These are phyloP conservation scores for Salix koriyanagi DNA, from an alignment of 345 rosid genomes.

Conservation along the genomic window DNA sequence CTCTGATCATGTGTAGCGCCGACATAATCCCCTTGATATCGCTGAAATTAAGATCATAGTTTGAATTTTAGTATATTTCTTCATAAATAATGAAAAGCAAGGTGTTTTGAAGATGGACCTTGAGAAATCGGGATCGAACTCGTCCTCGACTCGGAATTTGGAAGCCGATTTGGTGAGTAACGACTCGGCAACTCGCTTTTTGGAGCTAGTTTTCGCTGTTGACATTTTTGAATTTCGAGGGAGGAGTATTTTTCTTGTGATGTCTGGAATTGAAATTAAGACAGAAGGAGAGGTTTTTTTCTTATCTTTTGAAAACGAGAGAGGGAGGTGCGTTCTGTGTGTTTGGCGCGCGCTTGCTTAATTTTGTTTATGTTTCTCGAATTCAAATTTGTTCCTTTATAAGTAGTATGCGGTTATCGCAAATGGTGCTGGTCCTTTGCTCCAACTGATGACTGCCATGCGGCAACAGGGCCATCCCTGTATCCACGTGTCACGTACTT, in stretches of 20 bases:
- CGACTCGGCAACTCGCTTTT: conserved; percentile 39
- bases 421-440: too few relatives aligned
- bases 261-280: neutral
- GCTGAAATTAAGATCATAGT: conserved; percentile 35
- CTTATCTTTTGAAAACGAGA: neutral
- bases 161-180: conserved; percentile 35
- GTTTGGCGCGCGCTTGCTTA: neutral
- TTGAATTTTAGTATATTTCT: neutral
- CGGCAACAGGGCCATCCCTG: too few relatives aligned
- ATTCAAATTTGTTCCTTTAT: neutral
- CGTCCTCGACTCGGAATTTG: conserved; percentile 39
- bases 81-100: neutral
- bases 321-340: neutral
- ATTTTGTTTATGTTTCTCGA: neutral
- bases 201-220: conserved; percentile 30
- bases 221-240: conserved; percentile 18
- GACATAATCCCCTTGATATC: conserved; percentile 78
- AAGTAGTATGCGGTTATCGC: too few relatives aligned
- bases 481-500: too few relatives aligned
- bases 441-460: too few relatives aligned
- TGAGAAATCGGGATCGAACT: conserved; percentile 58
- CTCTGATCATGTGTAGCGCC: conserved; percentile 70
- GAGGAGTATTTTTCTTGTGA: neutral
- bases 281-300: neutral
- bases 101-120: conserved; percentile 28